phyloP scores from a whole-genome alignment of 305 asterid genomes.

The Ajuga reptans region DNA sequence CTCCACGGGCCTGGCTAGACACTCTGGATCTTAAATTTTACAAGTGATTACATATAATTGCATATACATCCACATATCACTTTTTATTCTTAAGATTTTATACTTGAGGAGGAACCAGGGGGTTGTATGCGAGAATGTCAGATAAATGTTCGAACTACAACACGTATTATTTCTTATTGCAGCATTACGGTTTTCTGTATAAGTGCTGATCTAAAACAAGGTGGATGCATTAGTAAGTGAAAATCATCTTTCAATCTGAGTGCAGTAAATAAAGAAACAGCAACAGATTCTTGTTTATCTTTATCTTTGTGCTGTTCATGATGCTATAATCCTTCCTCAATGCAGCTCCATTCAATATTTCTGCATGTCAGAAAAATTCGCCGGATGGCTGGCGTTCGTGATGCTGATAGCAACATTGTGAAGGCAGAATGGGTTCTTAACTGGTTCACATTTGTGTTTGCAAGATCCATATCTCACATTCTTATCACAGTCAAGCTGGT shows the following conservation, averaged over 20 bases:
- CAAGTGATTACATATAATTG: not conserved
- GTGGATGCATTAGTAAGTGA: too few species aligned
- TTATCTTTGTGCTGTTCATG: conserved; percentile 5
- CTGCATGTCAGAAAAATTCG: conserved; percentile 64
- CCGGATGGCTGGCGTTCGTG: conserved; percentile 72
- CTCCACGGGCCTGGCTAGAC: too few species aligned
- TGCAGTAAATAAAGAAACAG: not conserved
- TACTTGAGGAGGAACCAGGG: not conserved
- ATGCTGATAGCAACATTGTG: conserved; percentile 46
- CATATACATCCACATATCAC: not conserved
- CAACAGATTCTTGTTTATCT: not conserved
- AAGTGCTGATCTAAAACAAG: not conserved
- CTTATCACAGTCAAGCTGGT: conserved; percentile 66
- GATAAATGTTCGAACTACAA: not conserved
- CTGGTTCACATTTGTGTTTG: conserved; percentile 47
- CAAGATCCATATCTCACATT: conserved; percentile 56
- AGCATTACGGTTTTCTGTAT: not conserved
- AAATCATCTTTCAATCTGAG: not conserved
- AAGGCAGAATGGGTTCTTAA: conserved; percentile 74
- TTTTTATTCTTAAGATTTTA: not conserved
- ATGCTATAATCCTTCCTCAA: not conserved
- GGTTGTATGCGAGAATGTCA: not conserved
- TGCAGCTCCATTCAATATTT: conserved; percentile 71
- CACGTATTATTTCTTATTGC: not conserved
- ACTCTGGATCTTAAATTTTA: not conserved